A percentile compares a stretch with the other conserved stretches of the same genome.
Conservation (phyloP, 805 yeast species). For the Lachancea nothofagi region DNA sequence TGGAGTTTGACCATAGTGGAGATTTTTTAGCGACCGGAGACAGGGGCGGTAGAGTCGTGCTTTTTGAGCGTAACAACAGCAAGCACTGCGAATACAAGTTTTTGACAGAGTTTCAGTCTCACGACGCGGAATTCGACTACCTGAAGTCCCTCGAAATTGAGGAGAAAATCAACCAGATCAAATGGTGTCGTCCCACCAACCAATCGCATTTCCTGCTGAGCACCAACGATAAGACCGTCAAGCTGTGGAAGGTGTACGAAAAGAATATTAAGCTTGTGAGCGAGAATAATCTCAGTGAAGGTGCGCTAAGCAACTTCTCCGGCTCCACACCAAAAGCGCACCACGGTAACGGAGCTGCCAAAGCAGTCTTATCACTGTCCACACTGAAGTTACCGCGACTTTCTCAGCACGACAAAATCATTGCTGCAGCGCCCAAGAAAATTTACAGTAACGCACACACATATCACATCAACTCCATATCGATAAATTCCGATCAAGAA, state of each 20-base stretch:
- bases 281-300: constrained; percentile 74
- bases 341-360: constrained; percentile 19
- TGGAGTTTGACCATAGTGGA: constrained; percentile 92
- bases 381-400: constrained; percentile 75
- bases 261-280: constrained; percentile 86
- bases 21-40: constrained; percentile 97
- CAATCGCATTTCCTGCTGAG: constrained; percentile 85
- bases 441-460: constrained; percentile 96
- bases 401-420: constrained; percentile 90
- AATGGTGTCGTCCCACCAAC: constrained; percentile 88
- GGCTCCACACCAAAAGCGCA: no score
- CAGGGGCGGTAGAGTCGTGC: constrained; percentile 94
- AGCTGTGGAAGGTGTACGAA: constrained; percentile 93
- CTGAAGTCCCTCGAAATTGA: constrained; percentile 93
- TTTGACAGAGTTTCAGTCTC: constrained; percentile 95
- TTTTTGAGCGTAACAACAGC: constrained; percentile 83
- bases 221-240: constrained; percentile 97
- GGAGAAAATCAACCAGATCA: constrained; percentile 95
- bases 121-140: constrained; percentile 98
- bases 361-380: constrained; percentile 34
- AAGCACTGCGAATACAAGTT: constrained; percentile 87
- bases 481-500: constrained; percentile 92
- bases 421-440: constrained; percentile 89
- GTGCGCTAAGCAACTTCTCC: constrained; percentile 14
- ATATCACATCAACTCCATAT: constrained; percentile 93